Conservation (phyloP, 2,329 filamentous ascomycete species). For the Scopulariopsis brevicaulis region DNA sequence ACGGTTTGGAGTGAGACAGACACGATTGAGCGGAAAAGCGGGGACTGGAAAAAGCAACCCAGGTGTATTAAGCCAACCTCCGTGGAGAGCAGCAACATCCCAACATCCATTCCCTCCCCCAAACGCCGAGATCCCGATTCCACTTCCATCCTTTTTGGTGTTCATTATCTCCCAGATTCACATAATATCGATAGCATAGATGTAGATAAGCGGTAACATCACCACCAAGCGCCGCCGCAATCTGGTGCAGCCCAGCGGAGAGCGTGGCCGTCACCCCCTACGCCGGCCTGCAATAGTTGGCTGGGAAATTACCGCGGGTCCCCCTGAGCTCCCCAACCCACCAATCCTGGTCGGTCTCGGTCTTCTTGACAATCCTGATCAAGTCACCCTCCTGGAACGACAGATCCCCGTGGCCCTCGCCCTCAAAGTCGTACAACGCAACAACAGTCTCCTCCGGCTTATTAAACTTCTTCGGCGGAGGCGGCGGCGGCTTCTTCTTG, state of each 20-base stretch:
- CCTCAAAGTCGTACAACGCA: conserved; percentile 65
- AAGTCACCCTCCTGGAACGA: conserved; percentile 66
- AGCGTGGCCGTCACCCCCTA: not conserved
- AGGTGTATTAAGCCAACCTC: not conserved
- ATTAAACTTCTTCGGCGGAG: conserved; percentile 43
- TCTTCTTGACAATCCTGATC: conserved; percentile 69
- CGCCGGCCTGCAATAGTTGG: conserved; percentile 59
- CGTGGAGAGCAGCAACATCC: not conserved
- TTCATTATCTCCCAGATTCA: not conserved
- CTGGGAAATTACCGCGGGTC: conserved; percentile 61
- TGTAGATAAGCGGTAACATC: not conserved
- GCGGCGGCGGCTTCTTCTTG: conserved; percentile 69
- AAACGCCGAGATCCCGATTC: not conserved
- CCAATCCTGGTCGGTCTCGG: conserved; percentile 73
- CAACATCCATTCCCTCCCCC: not conserved
- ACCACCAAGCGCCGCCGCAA: not conserved
- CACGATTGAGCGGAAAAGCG: not conserved
- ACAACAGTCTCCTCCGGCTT: conserved; percentile 48
- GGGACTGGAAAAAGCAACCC: not conserved
- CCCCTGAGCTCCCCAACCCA: conserved; percentile 72
- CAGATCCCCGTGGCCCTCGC: conserved; percentile 59
- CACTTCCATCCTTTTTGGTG: not conserved
- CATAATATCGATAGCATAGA: not conserved
- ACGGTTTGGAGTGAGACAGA: not conserved
- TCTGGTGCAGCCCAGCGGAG: too few relatives aligned